phyloP scores from a whole-genome alignment of 306 rosid genomes.

The Coriaria nepalensis region DNA sequence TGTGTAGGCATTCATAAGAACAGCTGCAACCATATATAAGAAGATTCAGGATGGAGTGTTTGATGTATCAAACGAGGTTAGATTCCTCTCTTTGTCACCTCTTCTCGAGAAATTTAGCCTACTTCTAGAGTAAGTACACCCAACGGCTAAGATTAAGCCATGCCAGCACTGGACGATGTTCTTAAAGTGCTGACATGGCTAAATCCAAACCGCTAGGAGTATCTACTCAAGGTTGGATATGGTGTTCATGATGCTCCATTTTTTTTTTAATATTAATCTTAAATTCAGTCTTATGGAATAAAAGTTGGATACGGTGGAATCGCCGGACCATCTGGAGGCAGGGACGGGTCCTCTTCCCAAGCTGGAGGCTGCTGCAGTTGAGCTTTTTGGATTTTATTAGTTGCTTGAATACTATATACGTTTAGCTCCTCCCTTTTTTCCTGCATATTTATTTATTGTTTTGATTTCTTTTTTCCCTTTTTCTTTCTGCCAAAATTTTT shows the following conservation, averaged over 20 bases:
- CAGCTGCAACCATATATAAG: slow-evolving; percentile 94
- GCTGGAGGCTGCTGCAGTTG: slow-evolving; percentile 84
- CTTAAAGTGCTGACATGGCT: too few relatives aligned
- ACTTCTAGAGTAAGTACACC: not conserved
- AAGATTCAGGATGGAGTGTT: slow-evolving; percentile 97
- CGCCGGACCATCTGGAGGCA: slow-evolving; percentile 93
- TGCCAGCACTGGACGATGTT: too few relatives aligned
- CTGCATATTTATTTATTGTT: too few relatives aligned
- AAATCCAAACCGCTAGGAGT: too few relatives aligned
- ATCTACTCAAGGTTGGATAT: not conserved
- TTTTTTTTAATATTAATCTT: slow-evolving; percentile 2
- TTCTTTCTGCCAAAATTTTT: not conserved
- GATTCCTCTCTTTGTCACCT: slow-evolving; percentile 9
- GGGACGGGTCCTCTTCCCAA: slow-evolving; percentile 78
- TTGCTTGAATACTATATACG: slow-evolving; percentile 12
- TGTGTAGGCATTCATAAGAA: slow-evolving; percentile 79
- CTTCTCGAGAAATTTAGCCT: not conserved
- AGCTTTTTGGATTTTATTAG: slow-evolving; percentile 21
- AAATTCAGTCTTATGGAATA: slow-evolving; percentile 88
- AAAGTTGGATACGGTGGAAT: slow-evolving; percentile 96
- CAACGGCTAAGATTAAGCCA: too few relatives aligned
- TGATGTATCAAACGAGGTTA: slow-evolving; percentile 95
- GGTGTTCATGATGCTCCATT: slow-evolving; percentile 14
- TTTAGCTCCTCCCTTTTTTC: slow-evolving; percentile 11
- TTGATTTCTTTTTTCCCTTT: not conserved